Percentiles rank a stretch among this genome's conserved stretches.
phyloP scores from a whole-genome alignment of 129 eudicot genomes.

The Glebionis coronaria region DNA sequence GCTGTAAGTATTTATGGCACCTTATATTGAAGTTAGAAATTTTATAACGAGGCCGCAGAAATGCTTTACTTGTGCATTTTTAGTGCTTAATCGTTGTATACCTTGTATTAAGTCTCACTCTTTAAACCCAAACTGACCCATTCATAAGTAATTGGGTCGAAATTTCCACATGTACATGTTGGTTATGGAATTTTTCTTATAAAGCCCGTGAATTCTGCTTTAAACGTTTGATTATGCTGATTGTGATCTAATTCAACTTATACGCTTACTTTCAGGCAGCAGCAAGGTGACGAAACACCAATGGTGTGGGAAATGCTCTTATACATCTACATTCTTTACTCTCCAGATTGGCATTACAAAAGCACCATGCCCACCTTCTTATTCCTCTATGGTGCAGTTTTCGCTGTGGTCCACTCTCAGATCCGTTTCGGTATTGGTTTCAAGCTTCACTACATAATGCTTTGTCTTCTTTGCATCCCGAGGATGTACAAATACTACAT shows the following conservation, averaged over 20 bases:
- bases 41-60: neutral
- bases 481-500: slow-evolving; percentile 88
- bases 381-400: slow-evolving; percentile 69
- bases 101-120: no score
- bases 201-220: neutral
- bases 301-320: slow-evolving; percentile 98
- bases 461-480: slow-evolving; percentile 84
- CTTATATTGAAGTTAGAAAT: slow-evolving; percentile 2
- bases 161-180: no score
- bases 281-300: slow-evolving; percentile 90
- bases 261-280: slow-evolving; percentile 50
- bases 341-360: slow-evolving; percentile 93
- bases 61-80: no score
- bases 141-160: no score
- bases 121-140: neutral
- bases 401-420: slow-evolving; percentile 66
- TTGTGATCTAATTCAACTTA: neutral
- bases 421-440: slow-evolving; percentile 53
- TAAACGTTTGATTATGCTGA: neutral
- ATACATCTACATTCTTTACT: slow-evolving; percentile 80
- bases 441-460: slow-evolving; percentile 56
- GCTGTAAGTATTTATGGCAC: slow-evolving; percentile 39
- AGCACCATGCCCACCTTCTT: slow-evolving; percentile 87
- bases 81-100: no score
- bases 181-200: neutral